Base-by-base conservation (phyloP, 225 moss, liverwort and hornwort genomes). In the Climacium dendroides region DNA sequence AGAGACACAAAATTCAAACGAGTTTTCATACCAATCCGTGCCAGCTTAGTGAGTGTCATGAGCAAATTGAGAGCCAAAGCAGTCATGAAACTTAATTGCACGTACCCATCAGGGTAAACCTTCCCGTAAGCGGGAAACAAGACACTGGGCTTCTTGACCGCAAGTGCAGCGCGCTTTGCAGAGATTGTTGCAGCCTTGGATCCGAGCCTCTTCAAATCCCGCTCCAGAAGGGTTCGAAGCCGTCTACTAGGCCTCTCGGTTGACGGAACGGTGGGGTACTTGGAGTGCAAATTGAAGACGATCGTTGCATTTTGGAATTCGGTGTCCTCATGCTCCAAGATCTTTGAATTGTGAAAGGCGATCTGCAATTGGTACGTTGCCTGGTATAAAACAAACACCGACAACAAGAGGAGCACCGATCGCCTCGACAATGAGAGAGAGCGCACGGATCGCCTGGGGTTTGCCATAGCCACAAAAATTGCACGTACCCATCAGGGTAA, bases 181-280 rank as follows among this genome's bases (percentile, higher is more conserved):
- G 67, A 87, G 41, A 73, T 48, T 86, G 81, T 88, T 9, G 84
- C 58, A 84, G 58, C 35, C 73, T 84, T 73, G 6, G 35, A 73
- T 84, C 80, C 90, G 7, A 92, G 88, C 63, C 94, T 89, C 80
- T 85, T 90, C 54, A 90, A 53, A 62, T 93, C 93, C 29, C 93
- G 91, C 87, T 95, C 94, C 81, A 90, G 84, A 24, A 97, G 90
- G 55, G 69, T 93, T 78, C 91, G 87, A 57, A 23, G 43, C 41
- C 22, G 15, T 37, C 28, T 53, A 13, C 61, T 35, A 30, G 54
- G 15, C 20, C 92, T 83, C n/a, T 92, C 75, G 76, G 82, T 90
- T 29, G 61, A 89, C 83, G 89, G 89, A 29, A 85, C 84, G 20
- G 23, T 22, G 75, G 75, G 52, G 14, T 52, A 75, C 80, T 93